Base-by-base conservation (phyloP, 2,329 filamentous ascomycete genomes). In the Ceratocystis huliohia region DNA sequence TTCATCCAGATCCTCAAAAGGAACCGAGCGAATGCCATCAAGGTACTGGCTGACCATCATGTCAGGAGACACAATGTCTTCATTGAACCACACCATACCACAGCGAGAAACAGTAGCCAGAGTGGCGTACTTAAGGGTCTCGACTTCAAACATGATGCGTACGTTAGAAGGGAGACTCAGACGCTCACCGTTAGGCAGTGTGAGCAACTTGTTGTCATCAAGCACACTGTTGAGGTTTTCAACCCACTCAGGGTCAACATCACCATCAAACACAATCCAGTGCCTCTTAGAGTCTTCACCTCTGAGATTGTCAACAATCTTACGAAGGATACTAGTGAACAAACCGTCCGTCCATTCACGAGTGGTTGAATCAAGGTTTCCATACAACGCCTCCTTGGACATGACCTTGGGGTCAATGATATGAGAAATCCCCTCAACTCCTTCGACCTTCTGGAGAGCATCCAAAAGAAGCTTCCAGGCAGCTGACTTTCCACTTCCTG, bases 51-150 rank as follows among this genome's bases (percentile, higher is more conserved):
- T 81, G 50, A 97, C 88, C 85, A 97, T 89, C 88, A 99, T 96
- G 70, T 83, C 84, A 1, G 93, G 84, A 41, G 91, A 93, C 50
- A 99, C 93, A 33, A 92, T 97, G 73, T 99, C 95, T 72, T 96
- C 93, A 74, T 91, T 99, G 78, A 97, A 99, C 94, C 94, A 99
- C 15, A 99, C 95, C 94, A 99, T 99, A 82, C 94, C 94, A 75
- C 94, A 99, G 78, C 94, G 91, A 86, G 89, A 95, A 73, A 99
- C 94, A n/a, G 94, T 99, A 66, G 94, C 94, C 57, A 99, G 84
- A 0, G 94, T 99, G 46, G 94, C 94, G 74, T 99, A 99, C 74
- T 95, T 96, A 68, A 99, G 81, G 2, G 88, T 97, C 78, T 99
- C 95, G 45, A 99, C 94, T 78, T 99, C 94, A 73, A 99, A 99